Evolutionary conservation across 202 grass and related monocot species (phyloP).

Genomic region (Eragrostis tef): DNA sequence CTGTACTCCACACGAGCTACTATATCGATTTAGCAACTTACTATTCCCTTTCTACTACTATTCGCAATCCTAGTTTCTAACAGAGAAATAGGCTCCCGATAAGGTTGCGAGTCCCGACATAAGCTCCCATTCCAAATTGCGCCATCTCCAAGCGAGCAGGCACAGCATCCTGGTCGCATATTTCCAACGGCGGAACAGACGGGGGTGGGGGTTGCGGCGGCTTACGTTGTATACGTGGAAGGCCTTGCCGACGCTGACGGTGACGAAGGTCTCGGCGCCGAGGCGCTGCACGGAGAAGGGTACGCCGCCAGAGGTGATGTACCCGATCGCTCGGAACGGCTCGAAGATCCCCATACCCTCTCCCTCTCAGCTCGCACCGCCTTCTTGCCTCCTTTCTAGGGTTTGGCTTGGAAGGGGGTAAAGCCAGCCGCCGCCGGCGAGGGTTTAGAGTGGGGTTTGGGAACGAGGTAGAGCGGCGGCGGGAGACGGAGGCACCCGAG

Average conservation of each 20-base stretch:
- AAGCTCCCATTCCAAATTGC: not conserved
- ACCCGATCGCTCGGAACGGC: constrained; percentile 91
- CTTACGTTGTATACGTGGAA: constrained; percentile 94
- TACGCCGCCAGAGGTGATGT: constrained; percentile 72
- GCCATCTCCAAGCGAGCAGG: not conserved
- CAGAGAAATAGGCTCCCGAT: constrained; percentile 23
- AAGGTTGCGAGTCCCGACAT: constrained; percentile 11
- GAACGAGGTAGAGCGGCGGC: constrained; percentile 30
- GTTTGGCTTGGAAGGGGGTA: not conserved
- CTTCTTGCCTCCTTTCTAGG: constrained; percentile 6
- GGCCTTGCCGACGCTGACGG: constrained; percentile 88
- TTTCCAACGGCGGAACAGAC: not conserved
- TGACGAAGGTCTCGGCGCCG: constrained; percentile 89
- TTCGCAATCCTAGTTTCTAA: not conserved
- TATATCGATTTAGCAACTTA: not conserved
- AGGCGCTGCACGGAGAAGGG: constrained; percentile 93
- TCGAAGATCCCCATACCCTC: constrained; percentile 87
- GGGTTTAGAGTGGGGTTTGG: constrained; percentile 51
- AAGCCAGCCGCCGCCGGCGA: constrained; percentile 39
- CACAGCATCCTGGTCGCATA: not conserved
- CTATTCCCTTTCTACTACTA: not conserved
- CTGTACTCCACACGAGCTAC: not conserved
- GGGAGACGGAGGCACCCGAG: not conserved
- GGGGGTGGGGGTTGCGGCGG: not conserved
- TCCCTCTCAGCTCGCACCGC: not conserved